Base-by-base conservation (phyloP, 192 early-diverging fungal genomes). In the Spizellomyces punctatus region DNA sequence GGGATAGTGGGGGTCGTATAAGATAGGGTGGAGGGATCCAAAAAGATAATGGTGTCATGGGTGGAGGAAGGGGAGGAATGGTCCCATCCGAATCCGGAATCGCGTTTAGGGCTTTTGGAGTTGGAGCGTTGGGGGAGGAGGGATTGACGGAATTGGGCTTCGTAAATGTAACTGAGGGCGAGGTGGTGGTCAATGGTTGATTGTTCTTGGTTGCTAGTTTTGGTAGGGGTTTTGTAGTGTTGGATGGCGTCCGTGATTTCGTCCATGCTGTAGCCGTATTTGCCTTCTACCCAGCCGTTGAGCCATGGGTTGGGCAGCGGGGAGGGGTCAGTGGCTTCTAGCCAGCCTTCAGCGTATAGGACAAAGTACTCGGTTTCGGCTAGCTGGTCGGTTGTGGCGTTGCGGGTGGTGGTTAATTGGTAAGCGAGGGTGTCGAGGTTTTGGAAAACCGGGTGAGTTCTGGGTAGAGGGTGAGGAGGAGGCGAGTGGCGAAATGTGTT, bases 231-330 rank as follows among this genome's bases (percentile, higher is more conserved):
- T 54, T 12, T 54, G 14, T 46, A 65, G 16, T 4, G 44, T 8
- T 57, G 47, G 19, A 71, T 60, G 6, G 69, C 69, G 6, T 47
- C 42, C 41, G 17, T 43, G 10, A 71, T 60, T 10, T 71, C 69
- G 17, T 48, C 69, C 7, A 52, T 57, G 17, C 46, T 22, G 16
- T 45, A 60, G 9, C 69, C 69, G 27, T 56, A 71, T 16, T 46
- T 71, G 2, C 69, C 69, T 27, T 62, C 59, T 5, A 71, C 58
- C 69, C 69, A 71, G n/a, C 69, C 69, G 16, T 71, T 62, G n/a
- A 71, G 14, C 69, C 69, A 71, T 46, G 69, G 69, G 59, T 71
- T 71, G 44, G 41, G 44, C 42, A 68, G 42, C 10, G 58, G 42
- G n/a, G 36, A 17, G 6, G 45, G 42, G 17, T 62, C 69, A 36